Base-by-base conservation (phyloP, 1,139 yeast species). In the Kodamaea sp. region DNA sequence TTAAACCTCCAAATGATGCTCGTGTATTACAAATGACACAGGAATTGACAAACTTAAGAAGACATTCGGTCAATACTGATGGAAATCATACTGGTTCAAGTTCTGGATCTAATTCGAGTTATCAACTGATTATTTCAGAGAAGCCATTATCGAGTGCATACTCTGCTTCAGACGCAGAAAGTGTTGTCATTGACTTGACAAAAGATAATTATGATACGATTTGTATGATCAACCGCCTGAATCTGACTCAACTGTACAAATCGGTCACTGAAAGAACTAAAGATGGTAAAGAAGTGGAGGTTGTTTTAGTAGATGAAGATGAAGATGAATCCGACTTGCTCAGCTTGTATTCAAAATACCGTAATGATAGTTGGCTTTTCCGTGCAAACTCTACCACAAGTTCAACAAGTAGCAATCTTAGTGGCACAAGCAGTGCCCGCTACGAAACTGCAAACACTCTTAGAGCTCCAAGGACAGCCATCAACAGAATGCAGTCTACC, bases 311-410 rank as follows among this genome's bases (percentile, higher is more conserved):
- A 4, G 70, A 63, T 5, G 60, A 55, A 11, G 49, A 51, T n/a
- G 60, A 60, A 27, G 58, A 57, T 10, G 58, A 58, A 10, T 67
- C 64, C 38, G 73, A 67, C 23, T 55, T 67, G 37, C 54, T 55
- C 42, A 70, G 76, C 48, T 62, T 71, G 38, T 71, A 71, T 45
- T 71, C 76, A n/a, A 67, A 63, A 43, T 71, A 71, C 46, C 62
- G 67, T 37, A 57, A 56, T 34, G 52, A 59, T 29, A 55, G 42
- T 8, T 68, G 67, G 52, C 41, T 63, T 6, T 53, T 57, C 22
- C 49, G 65, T 41, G 45, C 58, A 12, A 45, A 47, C 15, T 53
- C 64, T 15, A 32, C 38, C 23, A 28, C 37, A n/a, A 35, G 42
- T 28, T 39, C 43, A 6, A 25, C 34, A 15, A 15, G 20, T 15